Conservation (phyloP, 2,329 filamentous ascomycete species). For the Colletotrichum sojae region DNA sequence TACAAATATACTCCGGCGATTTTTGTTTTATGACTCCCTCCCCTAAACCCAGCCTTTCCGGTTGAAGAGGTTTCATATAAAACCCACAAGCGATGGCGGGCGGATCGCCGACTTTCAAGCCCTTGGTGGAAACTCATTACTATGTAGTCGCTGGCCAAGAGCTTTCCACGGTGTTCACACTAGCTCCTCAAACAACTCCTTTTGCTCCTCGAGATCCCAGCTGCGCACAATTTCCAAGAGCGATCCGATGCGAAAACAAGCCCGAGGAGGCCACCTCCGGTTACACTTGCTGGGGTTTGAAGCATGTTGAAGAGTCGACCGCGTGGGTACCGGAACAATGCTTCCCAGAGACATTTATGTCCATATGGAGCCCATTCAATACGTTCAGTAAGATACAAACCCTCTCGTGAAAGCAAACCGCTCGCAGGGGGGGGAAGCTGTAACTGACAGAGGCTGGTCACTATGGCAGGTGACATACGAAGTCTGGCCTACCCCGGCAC, state of each 20-base stretch:
- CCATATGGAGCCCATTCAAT: constrained; percentile 1
- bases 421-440: too few species aligned
- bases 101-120: neutral
- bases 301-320: neutral
- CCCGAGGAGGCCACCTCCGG: neutral
- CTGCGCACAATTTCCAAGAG: constrained; percentile 2
- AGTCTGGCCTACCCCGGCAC: constrained; percentile 29
- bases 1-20: too few species aligned
- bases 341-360: constrained; percentile 10
- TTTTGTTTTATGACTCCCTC: too few species aligned
- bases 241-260: constrained; percentile 8
- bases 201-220: neutral
- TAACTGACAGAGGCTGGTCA: too few species aligned
- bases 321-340: constrained; percentile 5
- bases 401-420: too few species aligned
- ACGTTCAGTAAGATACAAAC: constrained; percentile 1
- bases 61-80: neutral
- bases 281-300: neutral
- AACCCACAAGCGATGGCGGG: neutral
- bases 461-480: constrained; percentile 2
- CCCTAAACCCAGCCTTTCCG: neutral
- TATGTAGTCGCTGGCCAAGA: neutral
- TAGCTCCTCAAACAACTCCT: constrained; percentile 10
- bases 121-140: constrained; percentile 17
- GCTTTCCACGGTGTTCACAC: neutral